These are phyloP conservation scores for Kwoniella dejecticola DNA, from an alignment of 768 basidiomycete genomes.

Conservation along the genomic window DNA sequence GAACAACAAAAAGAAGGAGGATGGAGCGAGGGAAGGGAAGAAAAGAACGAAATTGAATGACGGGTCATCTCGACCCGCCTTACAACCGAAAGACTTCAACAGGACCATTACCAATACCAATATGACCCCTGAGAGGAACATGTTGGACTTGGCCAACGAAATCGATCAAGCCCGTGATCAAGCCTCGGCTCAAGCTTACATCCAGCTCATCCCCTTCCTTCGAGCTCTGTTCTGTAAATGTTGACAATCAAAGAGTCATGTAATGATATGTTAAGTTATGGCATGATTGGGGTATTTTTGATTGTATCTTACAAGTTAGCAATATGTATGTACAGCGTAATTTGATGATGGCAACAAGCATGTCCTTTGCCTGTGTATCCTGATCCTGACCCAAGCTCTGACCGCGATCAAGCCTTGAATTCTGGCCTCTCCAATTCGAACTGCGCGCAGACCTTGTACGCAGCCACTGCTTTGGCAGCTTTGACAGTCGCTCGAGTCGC, in stretches of 20 bases:
- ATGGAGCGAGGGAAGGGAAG: background rate
- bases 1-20: background rate
- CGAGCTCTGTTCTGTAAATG: background rate
- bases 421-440: constrained; percentile 19
- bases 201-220: constrained; percentile 1
- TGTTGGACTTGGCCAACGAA: no score
- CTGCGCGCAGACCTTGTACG: constrained; percentile 36
- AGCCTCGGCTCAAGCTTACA: background rate
- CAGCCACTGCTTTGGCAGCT: constrained; percentile 33
- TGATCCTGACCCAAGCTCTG: no score
- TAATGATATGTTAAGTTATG: no score
- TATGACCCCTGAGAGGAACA: no score
- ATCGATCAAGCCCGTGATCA: background rate
- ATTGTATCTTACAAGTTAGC: no score
- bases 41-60: background rate
- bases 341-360: no score
- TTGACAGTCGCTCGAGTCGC: constrained; percentile 35
- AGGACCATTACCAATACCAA: background rate
- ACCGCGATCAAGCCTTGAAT: constrained; percentile 2
- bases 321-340: no score
- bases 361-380: no score
- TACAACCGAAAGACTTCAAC: no score
- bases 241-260: no score
- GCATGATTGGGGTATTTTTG: no score
- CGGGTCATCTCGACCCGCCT: background rate